phyloP scores from a whole-genome alignment of 2,329 filamentous ascomycete species.

The Coleophoma eucalyptorum region DNA sequence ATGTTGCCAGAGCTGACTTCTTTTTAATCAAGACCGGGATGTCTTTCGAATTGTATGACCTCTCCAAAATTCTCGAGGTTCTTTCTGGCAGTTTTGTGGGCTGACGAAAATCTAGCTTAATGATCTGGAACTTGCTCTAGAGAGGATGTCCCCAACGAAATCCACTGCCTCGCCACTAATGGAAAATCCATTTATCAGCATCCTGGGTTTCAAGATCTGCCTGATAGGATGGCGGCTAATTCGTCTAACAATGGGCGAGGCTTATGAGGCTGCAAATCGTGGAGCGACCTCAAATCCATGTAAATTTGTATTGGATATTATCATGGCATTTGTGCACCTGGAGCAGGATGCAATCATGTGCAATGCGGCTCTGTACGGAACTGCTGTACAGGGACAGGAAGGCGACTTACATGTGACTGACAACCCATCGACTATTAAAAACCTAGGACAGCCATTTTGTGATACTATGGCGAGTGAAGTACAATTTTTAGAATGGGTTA shows the following conservation, averaged over 20 bases:
- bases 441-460: no score
- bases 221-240: slow-evolving; percentile 7
- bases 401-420: no score
- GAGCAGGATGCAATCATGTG: not conserved
- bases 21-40: not conserved
- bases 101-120: slow-evolving; percentile 3
- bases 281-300: slow-evolving; percentile 3
- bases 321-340: slow-evolving; percentile 1
- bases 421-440: no score
- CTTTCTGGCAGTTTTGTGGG: not conserved
- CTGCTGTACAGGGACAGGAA: no score
- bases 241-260: slow-evolving; percentile 5
- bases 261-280: not conserved
- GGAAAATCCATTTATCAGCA: slow-evolving; percentile 4
- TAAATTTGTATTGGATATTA: slow-evolving; percentile 7
- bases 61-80: not conserved
- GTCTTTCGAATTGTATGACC: slow-evolving; percentile 7
- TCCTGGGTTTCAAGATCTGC: slow-evolving; percentile 8
- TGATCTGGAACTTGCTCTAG: slow-evolving; percentile 5
- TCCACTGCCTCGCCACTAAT: not conserved
- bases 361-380: not conserved
- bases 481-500: slow-evolving; percentile 6
- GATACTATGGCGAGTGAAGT: not conserved
- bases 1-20: no score
- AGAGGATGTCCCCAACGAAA: slow-evolving; percentile 3